These are phyloP conservation scores for Rutstroemia sp. DNA, from an alignment of 2,329 filamentous ascomycete genomes.

Conservation along the genomic window DNA sequence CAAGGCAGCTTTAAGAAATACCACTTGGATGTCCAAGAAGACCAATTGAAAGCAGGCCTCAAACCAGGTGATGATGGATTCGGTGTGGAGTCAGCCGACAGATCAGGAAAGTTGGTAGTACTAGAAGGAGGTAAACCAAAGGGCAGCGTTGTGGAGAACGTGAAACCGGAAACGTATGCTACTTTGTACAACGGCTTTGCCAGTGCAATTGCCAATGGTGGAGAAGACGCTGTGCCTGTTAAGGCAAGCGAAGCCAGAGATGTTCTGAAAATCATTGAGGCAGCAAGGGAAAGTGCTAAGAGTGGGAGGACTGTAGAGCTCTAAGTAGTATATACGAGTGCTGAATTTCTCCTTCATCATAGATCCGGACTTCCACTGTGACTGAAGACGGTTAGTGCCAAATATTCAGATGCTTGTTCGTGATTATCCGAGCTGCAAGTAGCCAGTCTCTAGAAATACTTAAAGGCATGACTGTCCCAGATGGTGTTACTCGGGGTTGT, in stretches of 20 bases:
- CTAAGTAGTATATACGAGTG: too few species aligned
- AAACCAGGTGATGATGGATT: slow-evolving; percentile 55
- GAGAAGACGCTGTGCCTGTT: slow-evolving; percentile 45
- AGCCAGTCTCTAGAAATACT: too few species aligned
- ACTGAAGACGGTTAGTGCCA: too few species aligned
- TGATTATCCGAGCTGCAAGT: too few species aligned
- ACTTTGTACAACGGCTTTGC: slow-evolving; percentile 55
- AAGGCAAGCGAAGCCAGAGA: slow-evolving; percentile 44
- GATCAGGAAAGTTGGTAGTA: slow-evolving; percentile 52
- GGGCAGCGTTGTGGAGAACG: slow-evolving; percentile 44
- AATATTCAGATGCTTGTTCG: too few species aligned
- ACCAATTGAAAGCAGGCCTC: slow-evolving; percentile 59
- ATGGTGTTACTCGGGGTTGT: too few species aligned
- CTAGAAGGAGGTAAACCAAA: slow-evolving; percentile 41
- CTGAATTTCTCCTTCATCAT: too few species aligned
- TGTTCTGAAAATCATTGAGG: slow-evolving; percentile 49
- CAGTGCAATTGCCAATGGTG: slow-evolving; percentile 39
- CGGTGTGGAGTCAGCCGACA: slow-evolving; percentile 52
- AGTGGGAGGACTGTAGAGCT: slow-evolving; percentile 32
- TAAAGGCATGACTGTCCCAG: too few species aligned
- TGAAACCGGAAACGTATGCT: slow-evolving; percentile 59
- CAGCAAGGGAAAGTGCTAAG: slow-evolving; percentile 45
- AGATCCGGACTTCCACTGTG: too few species aligned
- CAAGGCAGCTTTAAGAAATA: slow-evolving; percentile 70
- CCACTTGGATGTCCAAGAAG: slow-evolving; percentile 67